Percentiles rank a stretch among this genome's conserved stretches.
Conservation (phyloP, 495 filamentous ascomycete species). For the Neurospora sp. region DNA sequence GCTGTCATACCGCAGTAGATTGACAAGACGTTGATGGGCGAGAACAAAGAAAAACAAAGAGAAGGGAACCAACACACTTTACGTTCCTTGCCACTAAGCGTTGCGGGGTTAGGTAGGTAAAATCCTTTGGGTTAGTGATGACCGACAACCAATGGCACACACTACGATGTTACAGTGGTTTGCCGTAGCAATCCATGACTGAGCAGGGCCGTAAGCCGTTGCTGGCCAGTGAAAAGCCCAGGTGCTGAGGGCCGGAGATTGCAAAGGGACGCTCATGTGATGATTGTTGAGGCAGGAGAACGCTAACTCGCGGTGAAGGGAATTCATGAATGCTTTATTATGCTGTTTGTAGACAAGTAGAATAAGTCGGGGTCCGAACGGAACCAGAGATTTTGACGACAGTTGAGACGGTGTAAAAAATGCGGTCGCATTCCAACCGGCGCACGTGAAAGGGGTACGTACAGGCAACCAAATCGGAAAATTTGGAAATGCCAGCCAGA, state of each 20-base stretch:
- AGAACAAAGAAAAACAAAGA: not conserved
- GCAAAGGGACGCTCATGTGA: not conserved
- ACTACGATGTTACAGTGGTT: not conserved
- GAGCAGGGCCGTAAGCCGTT: not conserved
- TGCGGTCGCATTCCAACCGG: not conserved
- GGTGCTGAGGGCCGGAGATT: not conserved
- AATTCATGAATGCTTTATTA: not conserved
- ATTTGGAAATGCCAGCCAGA: not conserved
- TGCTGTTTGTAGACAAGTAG: not conserved
- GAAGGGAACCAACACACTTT: not conserved
- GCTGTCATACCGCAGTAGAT: not conserved
- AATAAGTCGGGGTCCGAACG: not conserved
- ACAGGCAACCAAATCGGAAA: not conserved
- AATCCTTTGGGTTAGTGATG: not conserved
- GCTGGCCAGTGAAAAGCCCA: not conserved
- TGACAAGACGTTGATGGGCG: not conserved
- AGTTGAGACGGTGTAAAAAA: not conserved
- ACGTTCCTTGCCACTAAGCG: not conserved
- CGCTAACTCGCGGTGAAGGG: not conserved
- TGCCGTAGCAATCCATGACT: not conserved
- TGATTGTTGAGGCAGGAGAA: not conserved
- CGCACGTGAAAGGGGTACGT: not conserved
- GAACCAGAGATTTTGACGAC: not conserved
- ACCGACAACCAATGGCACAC: not conserved
- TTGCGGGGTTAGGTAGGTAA: not conserved